These are phyloP conservation scores for Tothia fuscella DNA, from an alignment of 2,329 filamentous ascomycete genomes.

Conservation along the genomic window DNA sequence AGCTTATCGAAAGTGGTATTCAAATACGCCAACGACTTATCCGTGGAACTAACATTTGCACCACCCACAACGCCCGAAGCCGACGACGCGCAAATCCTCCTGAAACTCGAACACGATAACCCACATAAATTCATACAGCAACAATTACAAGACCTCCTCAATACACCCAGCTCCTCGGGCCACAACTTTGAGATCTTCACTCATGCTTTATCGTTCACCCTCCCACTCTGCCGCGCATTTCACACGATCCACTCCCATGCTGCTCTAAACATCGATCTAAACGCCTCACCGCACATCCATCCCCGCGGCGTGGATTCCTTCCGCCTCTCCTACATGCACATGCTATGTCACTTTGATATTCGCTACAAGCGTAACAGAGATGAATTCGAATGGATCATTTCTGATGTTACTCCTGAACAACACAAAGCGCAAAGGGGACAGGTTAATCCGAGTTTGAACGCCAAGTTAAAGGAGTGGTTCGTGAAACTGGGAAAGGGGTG, in stretches of 20 bases:
- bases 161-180: conserved; percentile 29
- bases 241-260: conserved; percentile 41
- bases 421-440: conserved; percentile 19
- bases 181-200: conserved; percentile 43
- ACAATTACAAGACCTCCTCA: conserved; percentile 46
- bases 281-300: conserved; percentile 22
- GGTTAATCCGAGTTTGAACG: conserved; percentile 20
- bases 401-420: conserved; percentile 19
- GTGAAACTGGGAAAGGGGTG: conserved; percentile 21
- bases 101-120: conserved; percentile 50
- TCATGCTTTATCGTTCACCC: conserved; percentile 45
- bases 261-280: not conserved
- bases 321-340: conserved; percentile 28
- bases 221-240: conserved; percentile 53
- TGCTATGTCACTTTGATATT: conserved; percentile 28
- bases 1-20: conserved; percentile 55
- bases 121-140: conserved; percentile 55
- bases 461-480: conserved; percentile 24
- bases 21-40: conserved; percentile 48
- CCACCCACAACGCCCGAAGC: conserved; percentile 24
- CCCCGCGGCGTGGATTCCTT: conserved; percentile 25
- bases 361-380: conserved; percentile 22
- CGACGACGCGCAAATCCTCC: conserved; percentile 31
- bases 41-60: conserved; percentile 46
- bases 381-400: conserved; percentile 25